Evolutionary conservation across 2,329 filamentous ascomycete species (phyloP).

Genomic region (Botryotinia convoluta): DNA sequence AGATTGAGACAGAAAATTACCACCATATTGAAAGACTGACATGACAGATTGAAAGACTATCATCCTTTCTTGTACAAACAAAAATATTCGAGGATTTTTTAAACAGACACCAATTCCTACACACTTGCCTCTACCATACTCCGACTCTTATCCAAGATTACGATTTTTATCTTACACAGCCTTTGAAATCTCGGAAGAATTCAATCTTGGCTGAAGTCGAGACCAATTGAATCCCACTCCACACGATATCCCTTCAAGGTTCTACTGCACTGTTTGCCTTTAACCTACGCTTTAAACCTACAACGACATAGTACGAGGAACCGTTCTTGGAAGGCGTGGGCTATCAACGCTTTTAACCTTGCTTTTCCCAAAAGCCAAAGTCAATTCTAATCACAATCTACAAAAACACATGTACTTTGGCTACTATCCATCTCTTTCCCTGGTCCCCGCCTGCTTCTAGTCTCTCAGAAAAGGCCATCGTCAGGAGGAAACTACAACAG

Average conservation of each 20-base stretch:
- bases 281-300: not conserved
- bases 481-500: not conserved
- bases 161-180: conserved; percentile 2
- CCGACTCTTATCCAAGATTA: not conserved
- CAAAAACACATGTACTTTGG: not conserved
- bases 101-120: not conserved
- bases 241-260: not conserved
- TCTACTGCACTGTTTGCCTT: not conserved
- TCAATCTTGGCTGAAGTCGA: conserved; percentile 14
- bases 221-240: conserved; percentile 14
- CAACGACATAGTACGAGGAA: conserved; percentile 13
- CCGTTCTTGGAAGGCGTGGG: conserved; percentile 15
- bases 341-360: conserved; percentile 3
- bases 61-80: not conserved
- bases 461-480: not conserved
- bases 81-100: not conserved
- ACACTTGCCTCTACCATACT: not conserved
- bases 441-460: not conserved
- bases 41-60: not conserved
- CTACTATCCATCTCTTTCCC: not conserved
- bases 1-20: not conserved
- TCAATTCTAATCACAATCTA: not conserved
- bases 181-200: conserved; percentile 6
- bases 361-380: not conserved
- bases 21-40: not conserved